These are phyloP conservation scores for Chytriomyces confervae DNA, from an alignment of 192 early-diverging fungal genomes.

Conservation along the genomic window DNA sequence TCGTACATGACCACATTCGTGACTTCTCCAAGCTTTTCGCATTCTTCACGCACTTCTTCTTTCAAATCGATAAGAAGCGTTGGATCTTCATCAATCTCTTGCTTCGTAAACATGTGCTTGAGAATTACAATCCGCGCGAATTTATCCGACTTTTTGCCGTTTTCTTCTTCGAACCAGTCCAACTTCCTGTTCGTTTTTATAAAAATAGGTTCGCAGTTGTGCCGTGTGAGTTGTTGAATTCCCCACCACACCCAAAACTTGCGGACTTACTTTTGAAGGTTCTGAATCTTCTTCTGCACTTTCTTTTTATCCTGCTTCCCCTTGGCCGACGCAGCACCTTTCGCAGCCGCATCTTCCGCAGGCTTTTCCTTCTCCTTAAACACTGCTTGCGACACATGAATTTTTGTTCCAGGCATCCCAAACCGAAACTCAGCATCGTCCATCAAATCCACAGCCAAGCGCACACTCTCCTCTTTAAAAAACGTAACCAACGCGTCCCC, in stretches of 20 bases:
- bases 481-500: slow-evolving; percentile 94
- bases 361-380: slow-evolving; percentile 78
- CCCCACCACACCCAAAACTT: neutral
- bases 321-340: slow-evolving; percentile 19
- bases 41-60: slow-evolving; percentile 91
- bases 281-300: slow-evolving; percentile 54
- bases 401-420: slow-evolving; percentile 62
- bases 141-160: slow-evolving; percentile 72
- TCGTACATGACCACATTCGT: slow-evolving; percentile 95
- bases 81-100: slow-evolving; percentile 89
- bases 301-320: slow-evolving; percentile 49
- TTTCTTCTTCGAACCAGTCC: slow-evolving; percentile 85
- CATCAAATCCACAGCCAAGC: slow-evolving; percentile 81
- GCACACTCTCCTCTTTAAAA: slow-evolving; percentile 88
- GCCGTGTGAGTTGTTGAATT: neutral
- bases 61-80: slow-evolving; percentile 88
- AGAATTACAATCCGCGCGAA: slow-evolving; percentile 85
- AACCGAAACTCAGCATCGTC: slow-evolving; percentile 85
- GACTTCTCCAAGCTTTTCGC: slow-evolving; percentile 91
- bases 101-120: slow-evolving; percentile 91
- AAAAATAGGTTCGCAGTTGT: neutral
- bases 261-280: slow-evolving; percentile 73
- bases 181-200: slow-evolving; percentile 67
- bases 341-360: slow-evolving; percentile 18
- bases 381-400: slow-evolving; percentile 79